Percentiles rank a stretch among this genome's conserved stretches.
Evolutionary conservation across 2,329 filamentous ascomycete genomes (phyloP).

Genomic region (Daldinia sp.): DNA sequence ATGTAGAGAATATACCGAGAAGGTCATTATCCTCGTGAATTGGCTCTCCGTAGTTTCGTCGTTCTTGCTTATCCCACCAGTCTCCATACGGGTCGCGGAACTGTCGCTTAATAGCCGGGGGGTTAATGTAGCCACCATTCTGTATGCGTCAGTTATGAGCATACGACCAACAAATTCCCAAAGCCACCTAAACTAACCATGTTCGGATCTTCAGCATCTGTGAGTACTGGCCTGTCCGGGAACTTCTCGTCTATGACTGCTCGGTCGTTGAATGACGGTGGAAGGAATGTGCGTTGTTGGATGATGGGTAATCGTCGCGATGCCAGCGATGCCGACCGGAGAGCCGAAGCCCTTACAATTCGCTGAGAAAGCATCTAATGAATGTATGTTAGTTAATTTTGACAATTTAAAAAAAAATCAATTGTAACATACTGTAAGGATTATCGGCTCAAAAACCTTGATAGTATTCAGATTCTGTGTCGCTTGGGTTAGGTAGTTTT

Average conservation of each 20-base stretch:
- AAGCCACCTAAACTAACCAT: slow-evolving; percentile 67
- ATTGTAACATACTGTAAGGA: slow-evolving; percentile 54
- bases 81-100: slow-evolving; percentile 92
- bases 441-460: slow-evolving; percentile 48
- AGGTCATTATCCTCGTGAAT: slow-evolving; percentile 97
- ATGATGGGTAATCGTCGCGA: slow-evolving; percentile 64
- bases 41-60: slow-evolving; percentile 95
- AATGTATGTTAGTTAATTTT: slow-evolving; percentile 15
- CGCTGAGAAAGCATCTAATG: slow-evolving; percentile 71
- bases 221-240: slow-evolving; percentile 60
- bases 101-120: slow-evolving; percentile 83
- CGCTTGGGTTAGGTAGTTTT: slow-evolving; percentile 40
- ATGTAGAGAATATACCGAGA: slow-evolving; percentile 87
- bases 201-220: slow-evolving; percentile 73
- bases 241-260: slow-evolving; percentile 65
- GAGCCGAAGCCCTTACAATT: slow-evolving; percentile 64
- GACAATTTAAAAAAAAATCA: slow-evolving; percentile 1
- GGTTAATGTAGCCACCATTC: slow-evolving; percentile 89
- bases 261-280: slow-evolving; percentile 61
- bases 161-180: background rate
- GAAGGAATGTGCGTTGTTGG: slow-evolving; percentile 70
- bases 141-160: slow-evolving; percentile 54
- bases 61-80: slow-evolving; percentile 98
- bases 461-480: slow-evolving; percentile 51
- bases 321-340: slow-evolving; percentile 61